Evolutionary conservation across 2,329 filamentous ascomycete genomes (phyloP).

Genomic region (Elsinoe necatrix): DNA sequence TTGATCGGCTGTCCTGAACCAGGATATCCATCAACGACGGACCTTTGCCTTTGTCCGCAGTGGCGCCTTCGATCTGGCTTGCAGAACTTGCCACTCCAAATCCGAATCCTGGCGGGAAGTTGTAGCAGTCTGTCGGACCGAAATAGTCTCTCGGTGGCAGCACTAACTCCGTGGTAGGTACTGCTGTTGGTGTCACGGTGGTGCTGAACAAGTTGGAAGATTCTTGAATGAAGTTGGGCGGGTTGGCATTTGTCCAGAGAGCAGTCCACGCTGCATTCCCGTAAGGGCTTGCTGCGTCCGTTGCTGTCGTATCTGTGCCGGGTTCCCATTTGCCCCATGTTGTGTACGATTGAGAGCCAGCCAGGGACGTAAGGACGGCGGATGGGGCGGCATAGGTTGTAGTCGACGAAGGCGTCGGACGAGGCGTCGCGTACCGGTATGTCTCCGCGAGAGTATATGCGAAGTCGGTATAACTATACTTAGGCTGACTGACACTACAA

Average conservation of each 20-base stretch:
- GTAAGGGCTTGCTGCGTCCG: constrained; percentile 23
- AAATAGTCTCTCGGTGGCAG: constrained; percentile 48
- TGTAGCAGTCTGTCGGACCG: constrained; percentile 41
- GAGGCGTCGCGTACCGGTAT: constrained; percentile 31
- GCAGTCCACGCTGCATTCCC: neutral
- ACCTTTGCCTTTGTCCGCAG: constrained; percentile 19
- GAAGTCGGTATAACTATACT: constrained; percentile 27
- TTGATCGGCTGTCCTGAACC: constrained; percentile 22
- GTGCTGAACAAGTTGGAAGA: constrained; percentile 33
- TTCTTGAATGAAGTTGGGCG: constrained; percentile 32
- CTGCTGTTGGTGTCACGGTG: constrained; percentile 47
- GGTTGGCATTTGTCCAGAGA: constrained; percentile 30
- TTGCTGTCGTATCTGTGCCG: constrained; percentile 28
- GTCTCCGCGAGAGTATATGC: constrained; percentile 35
- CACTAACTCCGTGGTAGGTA: constrained; percentile 48
- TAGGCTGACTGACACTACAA: constrained; percentile 24
- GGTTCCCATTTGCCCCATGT: constrained; percentile 38
- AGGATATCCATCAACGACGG: constrained; percentile 18
- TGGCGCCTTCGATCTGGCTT: constrained; percentile 22
- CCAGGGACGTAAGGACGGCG: constrained; percentile 28
- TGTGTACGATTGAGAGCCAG: constrained; percentile 32
- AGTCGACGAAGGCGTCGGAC: constrained; percentile 27
- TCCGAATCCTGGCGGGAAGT: constrained; percentile 41
- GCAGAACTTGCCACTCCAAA: constrained; percentile 21
- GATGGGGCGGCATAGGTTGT: constrained; percentile 33